Base-by-base conservation (phyloP, 805 yeast species). In the Pichia californica region DNA sequence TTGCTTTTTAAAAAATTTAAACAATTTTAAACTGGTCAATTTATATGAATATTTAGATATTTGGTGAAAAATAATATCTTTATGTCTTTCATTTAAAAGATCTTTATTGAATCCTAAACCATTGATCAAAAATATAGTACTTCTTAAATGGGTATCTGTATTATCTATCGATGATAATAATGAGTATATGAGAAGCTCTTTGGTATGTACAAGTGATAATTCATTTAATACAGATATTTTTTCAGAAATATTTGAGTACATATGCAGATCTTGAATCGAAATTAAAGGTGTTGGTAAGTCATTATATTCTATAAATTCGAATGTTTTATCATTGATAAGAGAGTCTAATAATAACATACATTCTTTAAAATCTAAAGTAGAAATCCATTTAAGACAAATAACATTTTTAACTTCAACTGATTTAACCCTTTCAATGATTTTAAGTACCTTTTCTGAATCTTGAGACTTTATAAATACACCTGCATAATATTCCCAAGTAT, bases 101-200 rank as follows among this genome's bases (percentile, higher is more conserved):
- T 41, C 7, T n/a, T 30, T 16, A 21, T 46, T 9, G 13, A 31
- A 25, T 11, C 21, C 13, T 7, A 57, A 21, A 28, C 31, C 48
- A 7, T 40, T 44, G 2, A 57, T 11, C 5, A 54, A 31, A 33
- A 48, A 52, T 1, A 44, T 41, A 11, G 46, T 44, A 23, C 52
- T 44, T 8, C 51, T 52, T 14, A 53, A 44, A 36, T 53, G 56
- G 15, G 46, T 45, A 7, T 35, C 29, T 13, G 34, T 33, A 25
- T 49, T 48, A 30, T 57, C 53, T 5, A 54, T 46, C 1, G 59
- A 53, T 10, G 46, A 28, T n/a, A 59, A 41, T 3, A 57, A 13
- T 0, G 52, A 46, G 29, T 43, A 51, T 7, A 58, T 10, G 10
- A 50, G 28, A 15, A 57, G 18, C n/a, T 47, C 35, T 18, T 48